Base-by-base conservation (phyloP, 495 filamentous ascomycete species). In the Podospora pseudopauciseta region DNA sequence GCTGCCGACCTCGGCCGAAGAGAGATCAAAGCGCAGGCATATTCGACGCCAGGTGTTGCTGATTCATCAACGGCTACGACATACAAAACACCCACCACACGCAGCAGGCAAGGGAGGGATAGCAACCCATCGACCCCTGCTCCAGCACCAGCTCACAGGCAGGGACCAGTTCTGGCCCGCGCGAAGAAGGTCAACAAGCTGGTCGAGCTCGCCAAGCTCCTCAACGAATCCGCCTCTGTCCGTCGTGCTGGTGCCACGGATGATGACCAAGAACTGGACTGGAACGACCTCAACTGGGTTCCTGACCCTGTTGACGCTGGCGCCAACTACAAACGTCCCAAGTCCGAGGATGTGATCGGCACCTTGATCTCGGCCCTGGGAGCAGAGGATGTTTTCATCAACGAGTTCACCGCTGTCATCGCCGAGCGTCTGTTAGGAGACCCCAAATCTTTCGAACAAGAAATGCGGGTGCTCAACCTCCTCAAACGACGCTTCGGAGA, bases 261-360 rank as follows among this genome's bases (percentile, higher is more conserved):
- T 7, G 84, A 86, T 28, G 86, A 87, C 54, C 87, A 91, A 61
- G 92, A 91, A 55, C 79, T 95, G 13, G 91, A 96, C 77, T 97
- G 88, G 86, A 86, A 94, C 71, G 93, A 98, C 75, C 89, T 96
- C 87, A 86, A 86, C 65, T 99, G 95, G 95, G 82, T 90, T 19
- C 95, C 95, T 1, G 91, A 96, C 73, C 95, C 95, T 2, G 86
- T 96, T 28, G 95, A 99, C 76, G 96, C 95, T 1, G 92, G 91
- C 18, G 91, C 92, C 7, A 94, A 96, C 71, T 98, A 96, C 79
- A 90, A 89, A 72, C 90, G 92, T 60, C 89, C 90, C n/a, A 94
- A 93, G 77, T 89, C 86, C 60, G 88, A 91, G 62, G 95, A 98
- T 76, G 90, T 98, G n/a, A 91, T 98, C 39, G 92, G 92, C 27